Percentiles rank a stretch among this genome's conserved stretches.
These are phyloP conservation scores for Colletotrichum eleusines DNA, from an alignment of 2,329 filamentous ascomycete species.

Conservation along the genomic window DNA sequence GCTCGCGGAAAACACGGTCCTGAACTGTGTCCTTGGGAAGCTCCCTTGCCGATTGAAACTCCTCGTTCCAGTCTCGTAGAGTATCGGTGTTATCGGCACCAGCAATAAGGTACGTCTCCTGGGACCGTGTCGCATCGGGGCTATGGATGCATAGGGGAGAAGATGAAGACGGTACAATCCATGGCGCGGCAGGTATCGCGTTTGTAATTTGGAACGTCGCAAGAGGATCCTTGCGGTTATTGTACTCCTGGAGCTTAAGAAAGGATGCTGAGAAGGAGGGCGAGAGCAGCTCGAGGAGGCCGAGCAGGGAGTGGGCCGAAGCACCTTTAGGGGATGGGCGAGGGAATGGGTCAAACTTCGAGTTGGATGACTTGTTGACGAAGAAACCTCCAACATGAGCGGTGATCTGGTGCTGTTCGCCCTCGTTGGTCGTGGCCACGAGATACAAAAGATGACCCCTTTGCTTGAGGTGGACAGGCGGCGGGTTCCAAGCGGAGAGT, in stretches of 20 bases:
- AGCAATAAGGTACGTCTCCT: slow-evolving; percentile 91
- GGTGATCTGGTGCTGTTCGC: slow-evolving; percentile 94
- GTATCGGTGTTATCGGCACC: slow-evolving; percentile 96
- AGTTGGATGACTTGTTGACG: slow-evolving; percentile 95
- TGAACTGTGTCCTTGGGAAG: slow-evolving; percentile 94
- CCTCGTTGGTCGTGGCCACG: slow-evolving; percentile 89
- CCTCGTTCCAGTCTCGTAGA: slow-evolving; percentile 97
- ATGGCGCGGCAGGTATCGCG: slow-evolving; percentile 90
- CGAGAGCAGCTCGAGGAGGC: slow-evolving; percentile 82
- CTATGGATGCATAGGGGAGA: slow-evolving; percentile 77
- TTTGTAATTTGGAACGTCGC: slow-evolving; percentile 97
- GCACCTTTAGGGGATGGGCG: slow-evolving; percentile 81
- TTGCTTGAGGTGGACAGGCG: slow-evolving; percentile 89
- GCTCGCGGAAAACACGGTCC: slow-evolving; percentile 94
- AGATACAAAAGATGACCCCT: slow-evolving; percentile 95
- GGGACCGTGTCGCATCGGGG: slow-evolving; percentile 86
- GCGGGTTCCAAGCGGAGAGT: slow-evolving; percentile 95
- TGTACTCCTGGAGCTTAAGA: slow-evolving; percentile 83
- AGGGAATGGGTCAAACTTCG: slow-evolving; percentile 93
- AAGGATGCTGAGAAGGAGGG: slow-evolving; percentile 85
- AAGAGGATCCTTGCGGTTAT: slow-evolving; percentile 86
- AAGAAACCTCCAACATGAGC: slow-evolving; percentile 95
- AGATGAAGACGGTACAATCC: slow-evolving; percentile 81
- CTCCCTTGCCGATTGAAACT: slow-evolving; percentile 96
- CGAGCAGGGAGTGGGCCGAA: slow-evolving; percentile 87